These are phyloP conservation scores for Colletotrichum truncatum DNA, from an alignment of 2,329 filamentous ascomycete genomes.

Conservation along the genomic window DNA sequence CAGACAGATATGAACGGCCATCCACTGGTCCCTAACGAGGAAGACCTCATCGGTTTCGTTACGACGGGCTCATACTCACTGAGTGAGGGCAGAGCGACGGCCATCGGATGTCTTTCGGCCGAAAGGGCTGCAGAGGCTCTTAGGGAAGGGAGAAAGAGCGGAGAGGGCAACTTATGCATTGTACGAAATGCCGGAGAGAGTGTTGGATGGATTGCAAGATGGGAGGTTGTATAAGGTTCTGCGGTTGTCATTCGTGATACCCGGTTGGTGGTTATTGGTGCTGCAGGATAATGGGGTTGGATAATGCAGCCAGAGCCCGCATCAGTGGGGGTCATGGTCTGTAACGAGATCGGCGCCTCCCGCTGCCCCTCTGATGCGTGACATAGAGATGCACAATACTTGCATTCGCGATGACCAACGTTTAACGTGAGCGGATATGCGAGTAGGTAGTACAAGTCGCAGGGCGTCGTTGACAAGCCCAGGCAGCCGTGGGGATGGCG, in stretches of 20 bases:
- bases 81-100: conserved; percentile 77
- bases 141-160: conserved; percentile 27
- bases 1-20: conserved; percentile 57
- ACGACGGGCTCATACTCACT: conserved; percentile 88
- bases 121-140: conserved; percentile 61
- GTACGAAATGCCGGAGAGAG: conserved; percentile 83
- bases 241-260: no score
- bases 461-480: conserved; percentile 41
- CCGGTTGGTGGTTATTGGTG: no score
- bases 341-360: background rate
- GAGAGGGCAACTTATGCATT: conserved; percentile 73
- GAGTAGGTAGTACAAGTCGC: background rate
- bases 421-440: no score
- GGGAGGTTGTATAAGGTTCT: conserved; percentile 75
- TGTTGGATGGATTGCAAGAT: conserved; percentile 80
- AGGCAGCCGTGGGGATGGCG: accelerated
- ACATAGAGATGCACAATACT: background rate
- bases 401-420: background rate
- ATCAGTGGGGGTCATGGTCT: background rate
- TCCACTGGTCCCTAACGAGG: conserved; percentile 75
- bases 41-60: conserved; percentile 88
- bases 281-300: no score
- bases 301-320: no score
- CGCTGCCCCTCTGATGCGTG: background rate
- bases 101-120: conserved; percentile 75